Evolutionary conservation across 2,329 filamentous ascomycete genomes (phyloP).

Genomic region (Penicillium sp.): DNA sequence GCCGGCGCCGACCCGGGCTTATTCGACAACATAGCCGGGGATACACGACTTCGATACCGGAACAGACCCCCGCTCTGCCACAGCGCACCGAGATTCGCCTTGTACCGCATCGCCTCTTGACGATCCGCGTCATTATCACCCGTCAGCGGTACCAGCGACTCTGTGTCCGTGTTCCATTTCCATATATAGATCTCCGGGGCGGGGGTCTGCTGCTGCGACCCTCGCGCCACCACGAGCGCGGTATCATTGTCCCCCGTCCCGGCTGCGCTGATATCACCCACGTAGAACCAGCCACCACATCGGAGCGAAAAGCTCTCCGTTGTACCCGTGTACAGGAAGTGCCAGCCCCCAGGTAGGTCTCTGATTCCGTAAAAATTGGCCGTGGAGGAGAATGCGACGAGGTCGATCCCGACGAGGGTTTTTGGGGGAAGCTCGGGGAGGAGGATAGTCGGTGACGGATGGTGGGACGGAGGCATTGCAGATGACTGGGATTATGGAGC

Average conservation of each 20-base stretch:
- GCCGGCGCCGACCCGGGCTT: slow-evolving; percentile 4
- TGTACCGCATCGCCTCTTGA: slow-evolving; percentile 54
- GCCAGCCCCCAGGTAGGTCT: slow-evolving; percentile 59
- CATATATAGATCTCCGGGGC: slow-evolving; percentile 53
- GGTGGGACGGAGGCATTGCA: slow-evolving; percentile 25
- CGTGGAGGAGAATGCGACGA: slow-evolving; percentile 64
- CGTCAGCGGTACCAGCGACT: slow-evolving; percentile 39
- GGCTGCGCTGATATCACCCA: slow-evolving; percentile 42
- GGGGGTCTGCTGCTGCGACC: slow-evolving; percentile 13
- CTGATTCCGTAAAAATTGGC: slow-evolving; percentile 64
- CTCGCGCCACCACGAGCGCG: slow-evolving; percentile 16
- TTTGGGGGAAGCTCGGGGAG: slow-evolving; percentile 49
- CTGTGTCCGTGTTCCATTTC: slow-evolving; percentile 53
- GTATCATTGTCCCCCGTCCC: slow-evolving; percentile 17
- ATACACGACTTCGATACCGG: slow-evolving; percentile 43
- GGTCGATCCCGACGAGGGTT: slow-evolving; percentile 54
- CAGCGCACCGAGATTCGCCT: slow-evolving; percentile 58
- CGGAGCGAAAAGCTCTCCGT: slow-evolving; percentile 61
- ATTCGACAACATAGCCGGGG: slow-evolving; percentile 51
- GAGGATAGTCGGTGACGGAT: slow-evolving; percentile 46
- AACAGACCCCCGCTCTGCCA: slow-evolving; percentile 55
- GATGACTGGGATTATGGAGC: neutral
- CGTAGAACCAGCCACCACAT: slow-evolving; percentile 63
- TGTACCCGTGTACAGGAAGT: slow-evolving; percentile 63
- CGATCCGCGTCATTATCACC: slow-evolving; percentile 37